Conservation (phyloP, 805 yeast species). For the Maudiozyma barnettii region DNA sequence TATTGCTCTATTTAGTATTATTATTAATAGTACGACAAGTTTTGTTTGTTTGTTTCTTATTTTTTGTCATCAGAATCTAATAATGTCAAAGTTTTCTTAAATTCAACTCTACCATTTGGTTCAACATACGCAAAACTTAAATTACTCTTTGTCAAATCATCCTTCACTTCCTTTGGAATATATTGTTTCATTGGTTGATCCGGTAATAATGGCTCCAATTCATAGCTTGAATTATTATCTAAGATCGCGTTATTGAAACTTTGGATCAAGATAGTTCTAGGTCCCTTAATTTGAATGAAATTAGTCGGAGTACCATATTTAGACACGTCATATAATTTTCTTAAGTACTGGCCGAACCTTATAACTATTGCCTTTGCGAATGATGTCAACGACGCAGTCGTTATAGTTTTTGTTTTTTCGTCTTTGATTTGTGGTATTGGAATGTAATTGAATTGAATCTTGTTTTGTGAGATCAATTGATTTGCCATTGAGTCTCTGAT, state of each 20-base stretch:
- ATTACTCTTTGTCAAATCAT: not conserved
- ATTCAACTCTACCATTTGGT: slow-evolving; percentile 2
- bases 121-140: slow-evolving; percentile 2
- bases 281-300: slow-evolving; percentile 26
- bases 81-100: slow-evolving; percentile 2
- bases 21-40: not conserved
- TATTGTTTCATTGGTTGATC: not conserved
- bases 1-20: not conserved
- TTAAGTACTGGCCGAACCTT: slow-evolving; percentile 4
- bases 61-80: not conserved
- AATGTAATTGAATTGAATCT: not conserved
- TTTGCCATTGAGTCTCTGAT: slow-evolving; percentile 13
- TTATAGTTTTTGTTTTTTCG: not conserved
- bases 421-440: not conserved
- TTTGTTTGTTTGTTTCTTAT: not conserved
- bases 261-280: slow-evolving; percentile 28
- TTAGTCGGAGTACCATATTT: slow-evolving; percentile 17
- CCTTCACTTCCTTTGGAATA: not conserved
- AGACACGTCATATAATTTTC: slow-evolving; percentile 6
- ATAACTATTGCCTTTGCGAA: not conserved
- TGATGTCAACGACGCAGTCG: not conserved
- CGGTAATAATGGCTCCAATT: slow-evolving; percentile 2
- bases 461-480: not conserved
- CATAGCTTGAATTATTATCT: slow-evolving; percentile 1
- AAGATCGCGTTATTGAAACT: slow-evolving; percentile 6